These are phyloP conservation scores for Debaryomyces robertsiae DNA, from an alignment of 1,139 yeast species.

Conservation along the genomic window DNA sequence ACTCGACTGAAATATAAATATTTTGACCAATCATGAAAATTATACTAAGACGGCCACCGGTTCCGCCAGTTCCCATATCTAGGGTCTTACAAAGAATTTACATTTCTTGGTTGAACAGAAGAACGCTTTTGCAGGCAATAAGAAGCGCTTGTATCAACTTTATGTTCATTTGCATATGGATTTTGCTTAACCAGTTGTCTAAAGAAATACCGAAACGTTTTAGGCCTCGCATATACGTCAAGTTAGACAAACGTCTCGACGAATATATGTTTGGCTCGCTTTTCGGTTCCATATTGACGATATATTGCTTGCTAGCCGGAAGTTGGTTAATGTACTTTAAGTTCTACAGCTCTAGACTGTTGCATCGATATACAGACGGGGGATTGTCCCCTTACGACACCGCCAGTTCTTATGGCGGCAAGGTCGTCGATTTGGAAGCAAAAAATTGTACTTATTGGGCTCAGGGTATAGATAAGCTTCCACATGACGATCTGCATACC, in stretches of 20 bases:
- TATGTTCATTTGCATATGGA: conserved; percentile 11
- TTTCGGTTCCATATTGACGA: conserved; percentile 11
- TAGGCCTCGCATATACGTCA: conserved; percentile 44
- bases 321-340: conserved; percentile 19
- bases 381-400: conserved; percentile 2
- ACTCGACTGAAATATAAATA: too few species aligned
- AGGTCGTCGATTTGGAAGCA: conserved; percentile 1
- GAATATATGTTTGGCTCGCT: conserved; percentile 29
- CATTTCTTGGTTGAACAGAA: conserved; percentile 7
- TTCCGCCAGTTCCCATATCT: not conserved
- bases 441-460: conserved; percentile 1
- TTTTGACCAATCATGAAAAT: conserved; percentile 2
- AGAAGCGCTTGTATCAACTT: conserved; percentile 8
- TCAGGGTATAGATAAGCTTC: conserved; percentile 1
- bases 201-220: conserved; percentile 11
- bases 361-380: conserved; percentile 3
- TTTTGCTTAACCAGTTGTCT: conserved; percentile 6
- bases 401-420: conserved; percentile 1
- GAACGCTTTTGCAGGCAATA: conserved; percentile 4
- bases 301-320: conserved; percentile 15
- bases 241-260: conserved; percentile 46
- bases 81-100: not conserved
- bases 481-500: not conserved
- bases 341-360: conserved; percentile 14
- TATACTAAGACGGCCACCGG: conserved; percentile 2